These are phyloP conservation scores for Monilinia vaccinii-corymbosi DNA, from an alignment of 2,329 filamentous ascomycete species.

Conservation along the genomic window DNA sequence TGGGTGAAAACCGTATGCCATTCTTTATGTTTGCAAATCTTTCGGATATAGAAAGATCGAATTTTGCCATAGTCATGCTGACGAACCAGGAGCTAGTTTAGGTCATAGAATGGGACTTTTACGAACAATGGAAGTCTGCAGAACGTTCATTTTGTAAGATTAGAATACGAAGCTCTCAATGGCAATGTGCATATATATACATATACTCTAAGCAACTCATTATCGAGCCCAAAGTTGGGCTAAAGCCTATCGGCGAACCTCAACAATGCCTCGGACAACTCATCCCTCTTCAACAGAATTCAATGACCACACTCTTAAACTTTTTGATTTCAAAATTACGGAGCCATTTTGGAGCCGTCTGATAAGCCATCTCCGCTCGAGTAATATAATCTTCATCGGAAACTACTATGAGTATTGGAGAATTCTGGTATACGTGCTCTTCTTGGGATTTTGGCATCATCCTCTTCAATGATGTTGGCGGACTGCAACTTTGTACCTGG, in stretches of 20 bases:
- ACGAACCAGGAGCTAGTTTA: neutral
- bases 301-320: constrained; percentile 16
- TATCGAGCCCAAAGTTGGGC: neutral
- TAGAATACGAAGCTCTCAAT: too few species aligned
- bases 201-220: too few species aligned
- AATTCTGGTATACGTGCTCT: constrained; percentile 12
- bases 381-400: constrained; percentile 11
- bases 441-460: constrained; percentile 12
- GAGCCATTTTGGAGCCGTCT: neutral
- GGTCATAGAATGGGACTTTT: neutral
- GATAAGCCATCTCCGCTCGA: constrained; percentile 11
- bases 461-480: constrained; percentile 13
- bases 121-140: too few species aligned
- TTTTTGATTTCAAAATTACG: constrained; percentile 7
- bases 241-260: constrained; percentile 8
- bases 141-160: too few species aligned
- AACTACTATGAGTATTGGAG: constrained; percentile 11
- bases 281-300: constrained; percentile 15
- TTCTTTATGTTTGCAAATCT: neutral
- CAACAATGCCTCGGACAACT: constrained; percentile 14
- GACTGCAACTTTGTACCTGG: constrained; percentile 10
- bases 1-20: neutral
- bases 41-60: neutral
- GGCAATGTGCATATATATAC: too few species aligned
- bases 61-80: neutral